phyloP scores from a whole-genome alignment of 176 grass and related monocot genomes.

The Urochloa ruziziensis region DNA sequence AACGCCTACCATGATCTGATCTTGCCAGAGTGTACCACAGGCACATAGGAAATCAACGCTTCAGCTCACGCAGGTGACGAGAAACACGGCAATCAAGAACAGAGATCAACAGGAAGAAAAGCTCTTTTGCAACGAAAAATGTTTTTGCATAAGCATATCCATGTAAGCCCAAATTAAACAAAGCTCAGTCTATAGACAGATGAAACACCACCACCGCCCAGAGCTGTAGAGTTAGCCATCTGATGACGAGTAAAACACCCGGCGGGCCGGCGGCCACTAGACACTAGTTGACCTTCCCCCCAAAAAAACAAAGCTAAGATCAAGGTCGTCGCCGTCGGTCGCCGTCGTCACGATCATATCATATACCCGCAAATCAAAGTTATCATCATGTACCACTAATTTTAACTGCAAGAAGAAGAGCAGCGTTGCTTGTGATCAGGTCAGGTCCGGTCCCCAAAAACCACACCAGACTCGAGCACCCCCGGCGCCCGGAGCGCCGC shows the following conservation, averaged over 20 bases:
- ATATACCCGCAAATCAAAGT: conserved; percentile 3
- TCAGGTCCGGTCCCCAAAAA: background rate
- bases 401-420: background rate
- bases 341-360: background rate
- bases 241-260: background rate
- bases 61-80: background rate
- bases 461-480: background rate
- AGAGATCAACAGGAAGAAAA: background rate
- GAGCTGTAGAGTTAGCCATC: conserved; percentile 36
- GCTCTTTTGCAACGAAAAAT: background rate
- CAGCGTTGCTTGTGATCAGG: background rate
- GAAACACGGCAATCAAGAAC: background rate
- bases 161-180: background rate
- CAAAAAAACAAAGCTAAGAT: background rate
- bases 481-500: background rate
- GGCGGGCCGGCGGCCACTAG: too few relatives aligned
- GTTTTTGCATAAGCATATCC: background rate
- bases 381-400: background rate
- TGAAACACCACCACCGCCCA: background rate
- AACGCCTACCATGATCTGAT: background rate
- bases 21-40: background rate
- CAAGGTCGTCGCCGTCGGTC: conserved; percentile 7
- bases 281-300: conserved; percentile 37
- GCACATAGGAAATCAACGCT: background rate
- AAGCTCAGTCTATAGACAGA: conserved; percentile 35